Evolutionary conservation across 2,329 filamentous ascomycete genomes (phyloP), one percentile per base, ranked within the genome.

Genomic region (Clarireedia monteithiana): DNA sequence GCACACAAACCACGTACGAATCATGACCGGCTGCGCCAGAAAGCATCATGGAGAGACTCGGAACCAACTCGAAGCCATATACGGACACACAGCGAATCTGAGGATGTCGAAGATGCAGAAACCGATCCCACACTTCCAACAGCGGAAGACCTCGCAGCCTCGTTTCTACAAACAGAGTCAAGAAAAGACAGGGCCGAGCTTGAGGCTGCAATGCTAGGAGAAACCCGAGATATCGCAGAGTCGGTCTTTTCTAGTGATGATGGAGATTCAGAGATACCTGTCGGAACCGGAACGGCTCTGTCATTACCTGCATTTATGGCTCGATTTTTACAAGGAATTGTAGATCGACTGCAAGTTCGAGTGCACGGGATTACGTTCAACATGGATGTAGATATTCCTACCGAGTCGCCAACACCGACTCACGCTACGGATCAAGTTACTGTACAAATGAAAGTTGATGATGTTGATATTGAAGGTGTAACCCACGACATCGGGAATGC

Each of bases 101-200:
- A 47, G 4, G 10, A 23, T 5, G n/a, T 26, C 14, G 12, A 24
- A 12, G 58, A 61, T 44, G 61, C 59, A n/a, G 62, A 65, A 48
- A 59, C 60, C 27, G n/a, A 48, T 24, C 67, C 68, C 6, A 63
- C 74, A 5, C 76, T 91, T 3, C 88, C 87, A 0, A 86, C 86
- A 24, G 80, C 86, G 2, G 81, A 83, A 56, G 85, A 91, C 61
- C 75, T 94, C 14, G 88, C 89, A 14, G 80, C 87, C 66, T 91
- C 88, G 0, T 92, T 92, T 67, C 74, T 92, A n/a, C 77, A 86
- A 61, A 81, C 85, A 1, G 84, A 90, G 66, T 82, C 86, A 12
- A 73, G 74, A 5, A 76, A 81, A 49, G 86, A 90, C 64, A 84
- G 80, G 60, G 77, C 75, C 57, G 80, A 85, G 65, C 74, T 92